A percentile compares a stretch with the other conserved stretches of the same genome.
Conservation (phyloP, 2,329 filamentous ascomycete genomes). For the Dactylella cylindrospora region DNA sequence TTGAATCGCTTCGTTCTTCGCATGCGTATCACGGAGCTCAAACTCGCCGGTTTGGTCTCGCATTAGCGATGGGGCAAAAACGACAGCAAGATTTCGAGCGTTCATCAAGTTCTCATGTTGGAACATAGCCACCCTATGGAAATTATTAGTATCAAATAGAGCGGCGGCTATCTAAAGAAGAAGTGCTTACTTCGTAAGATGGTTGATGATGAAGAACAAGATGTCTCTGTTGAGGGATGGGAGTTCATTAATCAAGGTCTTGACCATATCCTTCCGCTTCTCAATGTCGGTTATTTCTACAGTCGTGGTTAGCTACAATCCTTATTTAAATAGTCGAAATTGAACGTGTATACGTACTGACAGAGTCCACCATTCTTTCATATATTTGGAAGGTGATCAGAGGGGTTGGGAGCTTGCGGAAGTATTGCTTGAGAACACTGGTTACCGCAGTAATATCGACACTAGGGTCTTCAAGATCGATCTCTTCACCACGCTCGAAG, state of each 20-base stretch:
- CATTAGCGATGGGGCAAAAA: constrained; percentile 98
- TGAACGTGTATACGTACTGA: constrained; percentile 58
- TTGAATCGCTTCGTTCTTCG: constrained; percentile 88
- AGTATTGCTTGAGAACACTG: constrained; percentile 94
- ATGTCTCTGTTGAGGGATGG: constrained; percentile 83
- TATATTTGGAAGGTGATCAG: constrained; percentile 92
- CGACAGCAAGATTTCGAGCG: constrained; percentile 90
- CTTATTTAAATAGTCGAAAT: neutral
- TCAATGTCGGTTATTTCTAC: constrained; percentile 58
- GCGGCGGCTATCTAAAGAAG: neutral
- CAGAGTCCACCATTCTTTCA: constrained; percentile 80
- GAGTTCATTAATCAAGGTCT: constrained; percentile 72
- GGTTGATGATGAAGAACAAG: constrained; percentile 90
- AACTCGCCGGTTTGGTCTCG: constrained; percentile 82
- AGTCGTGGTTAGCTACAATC: constrained; percentile 55
- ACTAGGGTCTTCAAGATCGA: constrained; percentile 88
- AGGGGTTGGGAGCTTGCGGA: constrained; percentile 85
- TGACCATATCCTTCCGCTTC: constrained; percentile 71
- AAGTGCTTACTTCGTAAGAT: constrained; percentile 79
- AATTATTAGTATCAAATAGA: constrained; percentile 47
- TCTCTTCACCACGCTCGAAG: constrained; percentile 82
- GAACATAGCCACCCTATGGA: constrained; percentile 51
- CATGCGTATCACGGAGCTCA: constrained; percentile 94
- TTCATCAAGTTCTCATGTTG: constrained; percentile 67
- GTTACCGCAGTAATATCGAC: constrained; percentile 96